phyloP scores from a whole-genome alignment of 805 yeast genomes.

The Isabelozyma rhagii region DNA sequence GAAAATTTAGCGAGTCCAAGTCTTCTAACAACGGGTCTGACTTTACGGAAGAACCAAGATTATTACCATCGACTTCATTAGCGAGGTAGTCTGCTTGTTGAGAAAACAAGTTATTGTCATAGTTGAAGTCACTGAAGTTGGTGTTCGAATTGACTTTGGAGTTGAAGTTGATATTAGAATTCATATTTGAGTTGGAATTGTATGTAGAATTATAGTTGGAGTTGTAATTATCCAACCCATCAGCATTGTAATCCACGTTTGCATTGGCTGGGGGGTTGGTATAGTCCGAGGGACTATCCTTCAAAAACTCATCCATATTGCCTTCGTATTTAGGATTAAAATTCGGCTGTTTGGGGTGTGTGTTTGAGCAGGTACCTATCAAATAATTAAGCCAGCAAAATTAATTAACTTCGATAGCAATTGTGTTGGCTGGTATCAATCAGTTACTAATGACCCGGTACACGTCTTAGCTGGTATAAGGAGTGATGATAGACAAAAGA shows the following conservation, averaged over 20 bases:
- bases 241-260: background rate
- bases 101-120: background rate
- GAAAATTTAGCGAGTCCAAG: slow-evolving; percentile 17
- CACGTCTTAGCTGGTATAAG: too few relatives aligned
- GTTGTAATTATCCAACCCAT: slow-evolving; percentile 2
- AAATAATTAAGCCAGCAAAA: too few relatives aligned
- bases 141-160: background rate
- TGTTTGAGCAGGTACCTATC: background rate
- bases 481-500: background rate
- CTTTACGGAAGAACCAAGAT: slow-evolving; percentile 1
- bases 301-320: slow-evolving; percentile 29
- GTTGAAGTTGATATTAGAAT: background rate
- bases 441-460: too few relatives aligned
- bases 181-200: background rate
- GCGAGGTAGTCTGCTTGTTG: slow-evolving; percentile 1
- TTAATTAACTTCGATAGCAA: too few relatives aligned
- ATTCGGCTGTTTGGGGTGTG: background rate
- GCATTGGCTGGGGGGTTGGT: background rate
- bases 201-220: background rate
- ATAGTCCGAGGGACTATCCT: slow-evolving; percentile 28
- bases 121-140: background rate
- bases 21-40: slow-evolving; percentile 31
- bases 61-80: background rate
- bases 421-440: too few relatives aligned
- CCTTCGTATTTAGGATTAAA: background rate